These are phyloP conservation scores for Acacia crassicarpa DNA, from an alignment of 306 rosid genomes.

Conservation along the genomic window DNA sequence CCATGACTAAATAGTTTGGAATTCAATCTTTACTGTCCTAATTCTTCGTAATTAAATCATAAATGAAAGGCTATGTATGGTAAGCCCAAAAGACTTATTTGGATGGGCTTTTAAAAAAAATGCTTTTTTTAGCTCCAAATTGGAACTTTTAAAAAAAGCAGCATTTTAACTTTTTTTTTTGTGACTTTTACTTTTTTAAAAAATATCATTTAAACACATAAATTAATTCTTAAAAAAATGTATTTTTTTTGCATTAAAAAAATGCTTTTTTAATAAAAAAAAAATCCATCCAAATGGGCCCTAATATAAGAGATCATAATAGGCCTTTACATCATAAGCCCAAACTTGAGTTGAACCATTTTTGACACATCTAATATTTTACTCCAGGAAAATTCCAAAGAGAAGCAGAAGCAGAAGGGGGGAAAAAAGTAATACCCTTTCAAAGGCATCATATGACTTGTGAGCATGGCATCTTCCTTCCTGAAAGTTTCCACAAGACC, in stretches of 20 bases:
- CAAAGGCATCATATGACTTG: slow-evolving; percentile 79
- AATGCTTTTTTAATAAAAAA: too few relatives aligned
- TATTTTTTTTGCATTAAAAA: too few relatives aligned
- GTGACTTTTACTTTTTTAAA: too few relatives aligned
- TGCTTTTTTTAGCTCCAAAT: too few relatives aligned
- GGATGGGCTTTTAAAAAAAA: too few relatives aligned
- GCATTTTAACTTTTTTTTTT: too few relatives aligned
- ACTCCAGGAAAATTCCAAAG: not conserved
- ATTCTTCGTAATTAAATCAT: not conserved
- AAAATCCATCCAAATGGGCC: too few relatives aligned
- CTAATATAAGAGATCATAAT: not conserved
- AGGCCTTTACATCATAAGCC: not conserved
- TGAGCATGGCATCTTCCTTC: slow-evolving; percentile 95
- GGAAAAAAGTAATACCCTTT: slow-evolving; percentile 50
- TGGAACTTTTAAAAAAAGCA: too few relatives aligned
- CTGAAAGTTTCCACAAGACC: slow-evolving; percentile 76
- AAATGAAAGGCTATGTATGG: not conserved
- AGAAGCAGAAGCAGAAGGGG: slow-evolving; percentile 1
- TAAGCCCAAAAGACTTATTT: not conserved
- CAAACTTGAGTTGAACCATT: not conserved
- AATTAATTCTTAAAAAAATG: too few relatives aligned
- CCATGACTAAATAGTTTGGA: too few relatives aligned
- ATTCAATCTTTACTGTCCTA: not conserved
- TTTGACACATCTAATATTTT: not conserved
- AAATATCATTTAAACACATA: too few relatives aligned